Conservation (phyloP, 495 filamentous ascomycete species). For the Penicillium alfredii region DNA sequence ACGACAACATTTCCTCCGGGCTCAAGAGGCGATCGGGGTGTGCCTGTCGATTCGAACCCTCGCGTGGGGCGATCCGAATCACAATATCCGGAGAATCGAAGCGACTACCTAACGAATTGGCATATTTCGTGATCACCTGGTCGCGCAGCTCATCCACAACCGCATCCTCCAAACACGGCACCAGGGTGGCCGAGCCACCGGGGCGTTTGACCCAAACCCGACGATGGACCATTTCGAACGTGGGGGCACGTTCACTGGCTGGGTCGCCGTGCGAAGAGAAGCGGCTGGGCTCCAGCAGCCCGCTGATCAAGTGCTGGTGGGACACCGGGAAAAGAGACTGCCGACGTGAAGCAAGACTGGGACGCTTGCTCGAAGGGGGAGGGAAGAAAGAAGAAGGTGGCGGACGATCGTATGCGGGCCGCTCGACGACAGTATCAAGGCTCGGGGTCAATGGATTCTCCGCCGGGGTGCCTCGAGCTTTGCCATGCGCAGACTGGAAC, state of each 20-base stretch:
- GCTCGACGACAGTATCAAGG: constrained; percentile 29
- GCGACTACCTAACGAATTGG: constrained; percentile 78
- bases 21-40: constrained; percentile 62
- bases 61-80: constrained; percentile 55
- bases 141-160: constrained; percentile 94
- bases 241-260: constrained; percentile 13
- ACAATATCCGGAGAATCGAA: constrained; percentile 87
- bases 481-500: constrained; percentile 12
- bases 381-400: constrained; percentile 17
- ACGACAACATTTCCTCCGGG: constrained; percentile 79
- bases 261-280: constrained; percentile 22
- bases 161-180: constrained; percentile 80
- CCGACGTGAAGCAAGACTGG: constrained; percentile 38
- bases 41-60: constrained; percentile 40
- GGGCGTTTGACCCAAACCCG: constrained; percentile 94
- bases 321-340: constrained; percentile 47
- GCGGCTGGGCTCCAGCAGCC: constrained; percentile 31
- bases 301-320: constrained; percentile 40
- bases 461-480: constrained; percentile 8
- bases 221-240: constrained; percentile 47
- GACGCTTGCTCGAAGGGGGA: constrained; percentile 29
- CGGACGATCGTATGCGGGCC: constrained; percentile 11
- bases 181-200: constrained; percentile 76
- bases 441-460: constrained; percentile 30
- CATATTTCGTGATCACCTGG: constrained; percentile 86